A percentile compares a stretch with the other conserved stretches of the same genome.
These are phyloP conservation scores for Rubus idaeus DNA, from an alignment of 306 rosid species.

Conservation along the genomic window DNA sequence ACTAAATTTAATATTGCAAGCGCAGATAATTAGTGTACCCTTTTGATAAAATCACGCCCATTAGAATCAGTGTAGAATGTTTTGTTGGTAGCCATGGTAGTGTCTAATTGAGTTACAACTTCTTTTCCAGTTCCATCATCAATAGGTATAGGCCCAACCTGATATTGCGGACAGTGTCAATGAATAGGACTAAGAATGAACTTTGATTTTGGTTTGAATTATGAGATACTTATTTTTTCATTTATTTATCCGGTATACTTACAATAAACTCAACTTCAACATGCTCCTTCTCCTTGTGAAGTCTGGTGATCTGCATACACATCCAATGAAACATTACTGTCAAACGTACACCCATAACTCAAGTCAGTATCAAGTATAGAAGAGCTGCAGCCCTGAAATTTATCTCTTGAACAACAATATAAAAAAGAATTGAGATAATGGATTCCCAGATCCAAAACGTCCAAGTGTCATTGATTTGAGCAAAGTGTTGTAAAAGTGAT, in stretches of 20 bases:
- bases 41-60: constrained; percentile 85
- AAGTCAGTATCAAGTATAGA: not conserved
- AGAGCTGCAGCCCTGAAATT: not conserved
- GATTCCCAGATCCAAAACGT: not conserved
- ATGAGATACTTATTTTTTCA: not conserved
- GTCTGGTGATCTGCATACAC: constrained; percentile 67
- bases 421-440: not conserved
- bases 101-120: constrained; percentile 61
- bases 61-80: constrained; percentile 89
- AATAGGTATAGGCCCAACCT: constrained; percentile 95
- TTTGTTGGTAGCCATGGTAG: constrained; percentile 61
- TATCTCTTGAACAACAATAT: not conserved
- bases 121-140: constrained; percentile 85
- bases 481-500: not conserved
- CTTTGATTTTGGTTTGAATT: not conserved
- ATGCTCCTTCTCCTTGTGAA: constrained; percentile 81
- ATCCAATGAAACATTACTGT: constrained; percentile 10
- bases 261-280: constrained; percentile 92
- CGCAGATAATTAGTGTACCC: constrained; percentile 43
- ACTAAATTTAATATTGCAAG: constrained; percentile 5
- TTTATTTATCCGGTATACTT: constrained; percentile 34
- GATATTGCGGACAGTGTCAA: constrained; percentile 25
- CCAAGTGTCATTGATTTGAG: not conserved
- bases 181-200: constrained; percentile 6
- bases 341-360: constrained; percentile 1